Conservation (phyloP, 176 grass and related monocot species). For the Aegilops tauschii region DNA sequence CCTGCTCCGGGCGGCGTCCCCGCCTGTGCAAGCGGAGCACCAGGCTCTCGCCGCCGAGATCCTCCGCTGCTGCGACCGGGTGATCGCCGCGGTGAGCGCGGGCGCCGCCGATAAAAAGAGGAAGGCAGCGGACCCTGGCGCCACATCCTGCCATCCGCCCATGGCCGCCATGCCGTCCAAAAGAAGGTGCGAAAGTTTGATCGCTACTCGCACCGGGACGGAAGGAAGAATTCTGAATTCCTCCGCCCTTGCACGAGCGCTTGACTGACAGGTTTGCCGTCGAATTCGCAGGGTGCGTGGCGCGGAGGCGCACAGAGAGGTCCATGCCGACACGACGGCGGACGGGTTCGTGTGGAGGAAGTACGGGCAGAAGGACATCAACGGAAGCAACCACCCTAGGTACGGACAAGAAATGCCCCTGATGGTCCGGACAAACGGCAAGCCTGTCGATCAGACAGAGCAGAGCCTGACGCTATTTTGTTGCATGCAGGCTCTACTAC, state of each 20-base stretch:
- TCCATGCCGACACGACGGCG: slow-evolving; percentile 18
- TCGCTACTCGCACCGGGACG: neutral
- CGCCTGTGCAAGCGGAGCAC: neutral
- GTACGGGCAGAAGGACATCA: slow-evolving; percentile 79
- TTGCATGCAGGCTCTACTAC: slow-evolving; percentile 50
- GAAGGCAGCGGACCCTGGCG: neutral
- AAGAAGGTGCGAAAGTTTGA: neutral
- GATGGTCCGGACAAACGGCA: too few species aligned
- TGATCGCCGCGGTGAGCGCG: slow-evolving; percentile 12
- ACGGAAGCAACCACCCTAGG: slow-evolving; percentile 44
- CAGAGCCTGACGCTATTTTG: neutral
- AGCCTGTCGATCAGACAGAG: neutral
- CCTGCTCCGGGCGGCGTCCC: slow-evolving; percentile 22
- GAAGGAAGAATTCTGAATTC: neutral
- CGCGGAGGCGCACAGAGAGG: slow-evolving; percentile 9
- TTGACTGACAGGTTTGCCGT: neutral
- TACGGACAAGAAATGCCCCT: neutral
- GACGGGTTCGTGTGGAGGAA: slow-evolving; percentile 75
- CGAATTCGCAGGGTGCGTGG: slow-evolving; percentile 27
- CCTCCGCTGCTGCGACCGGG: slow-evolving; percentile 43
- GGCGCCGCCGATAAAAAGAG: slow-evolving; percentile 8
- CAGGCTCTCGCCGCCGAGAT: slow-evolving; percentile 50
- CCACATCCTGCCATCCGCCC: neutral
- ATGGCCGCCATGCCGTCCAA: neutral
- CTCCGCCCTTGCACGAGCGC: neutral